Percentiles rank a stretch among this genome's conserved stretches.
Conservation (phyloP, 495 filamentous ascomycete species). For the Podospora anserina region DNA sequence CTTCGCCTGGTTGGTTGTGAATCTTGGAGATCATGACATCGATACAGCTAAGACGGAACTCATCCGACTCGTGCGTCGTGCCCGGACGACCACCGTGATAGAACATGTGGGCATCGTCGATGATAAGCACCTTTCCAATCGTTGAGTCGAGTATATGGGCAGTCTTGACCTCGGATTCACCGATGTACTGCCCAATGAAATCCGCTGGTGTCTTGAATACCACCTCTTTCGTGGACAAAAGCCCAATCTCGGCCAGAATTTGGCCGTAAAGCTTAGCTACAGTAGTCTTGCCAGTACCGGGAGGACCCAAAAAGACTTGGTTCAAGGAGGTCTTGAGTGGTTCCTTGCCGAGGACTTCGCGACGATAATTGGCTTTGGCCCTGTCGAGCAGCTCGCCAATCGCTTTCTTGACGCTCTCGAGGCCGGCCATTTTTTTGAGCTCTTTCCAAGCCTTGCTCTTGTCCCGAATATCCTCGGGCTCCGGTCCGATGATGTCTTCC, state of each 20-base stretch:
- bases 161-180: conserved; percentile 63
- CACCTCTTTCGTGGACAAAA: conserved; percentile 60
- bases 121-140: conserved; percentile 66
- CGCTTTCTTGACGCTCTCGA: conserved; percentile 55
- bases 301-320: conserved; percentile 63
- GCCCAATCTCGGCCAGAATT: conserved; percentile 58
- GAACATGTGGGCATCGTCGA: conserved; percentile 64
- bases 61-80: conserved; percentile 33
- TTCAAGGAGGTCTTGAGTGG: conserved; percentile 59
- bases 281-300: conserved; percentile 73
- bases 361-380: conserved; percentile 55
- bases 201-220: conserved; percentile 64
- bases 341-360: conserved; percentile 58
- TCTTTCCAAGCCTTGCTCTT: conserved; percentile 52
- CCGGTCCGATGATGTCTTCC: conserved; percentile 60
- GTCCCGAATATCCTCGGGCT: conserved; percentile 46
- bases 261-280: conserved; percentile 70
- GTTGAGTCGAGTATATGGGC: conserved; percentile 62
- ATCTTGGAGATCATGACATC: conserved; percentile 74
- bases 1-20: conserved; percentile 66
- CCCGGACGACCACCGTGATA: conserved; percentile 3
- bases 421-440: conserved; percentile 54
- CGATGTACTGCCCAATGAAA: conserved; percentile 60
- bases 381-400: conserved; percentile 48
- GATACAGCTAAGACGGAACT: conserved; percentile 57